Percentiles rank a stretch among this genome's conserved stretches.
phyloP scores from a whole-genome alignment of 306 rosid genomes.

The Bauhinia variegata region DNA sequence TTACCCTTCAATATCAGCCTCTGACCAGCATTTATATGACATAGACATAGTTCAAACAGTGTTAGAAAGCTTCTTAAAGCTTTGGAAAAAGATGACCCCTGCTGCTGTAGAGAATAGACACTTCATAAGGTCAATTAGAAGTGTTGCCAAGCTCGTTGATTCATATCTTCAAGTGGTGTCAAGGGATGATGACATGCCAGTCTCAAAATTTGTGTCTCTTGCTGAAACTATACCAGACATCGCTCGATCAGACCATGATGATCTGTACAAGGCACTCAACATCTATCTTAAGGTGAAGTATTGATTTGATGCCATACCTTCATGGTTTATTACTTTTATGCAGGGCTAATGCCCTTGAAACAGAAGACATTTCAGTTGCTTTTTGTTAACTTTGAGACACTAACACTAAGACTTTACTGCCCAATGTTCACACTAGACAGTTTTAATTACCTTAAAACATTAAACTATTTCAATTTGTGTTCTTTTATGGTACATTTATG shows the following conservation, averaged over 20 bases:
- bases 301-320: conserved; percentile 2
- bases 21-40: conserved; percentile 63
- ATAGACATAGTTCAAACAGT: conserved; percentile 72
- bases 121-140: conserved; percentile 58
- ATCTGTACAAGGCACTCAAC: conserved; percentile 84
- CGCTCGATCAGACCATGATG: conserved; percentile 73
- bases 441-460: not conserved
- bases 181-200: conserved; percentile 72
- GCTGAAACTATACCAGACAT: conserved; percentile 81
- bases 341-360: conserved; percentile 9
- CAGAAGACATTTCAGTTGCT: conserved; percentile 9
- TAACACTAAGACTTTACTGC: not conserved
- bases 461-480: not conserved
- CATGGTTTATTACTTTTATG: not conserved
- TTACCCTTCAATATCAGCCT: conserved; percentile 59
- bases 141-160: conserved; percentile 81
- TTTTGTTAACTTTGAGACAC: conserved; percentile 10
- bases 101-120: conserved; percentile 53
- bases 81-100: conserved; percentile 71
- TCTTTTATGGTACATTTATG: conserved; percentile 1
- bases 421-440: conserved; percentile 1
- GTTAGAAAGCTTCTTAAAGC: conserved; percentile 69
- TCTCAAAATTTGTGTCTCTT: conserved; percentile 64
- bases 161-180: conserved; percentile 88
- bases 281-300: conserved; percentile 80